A percentile compares a stretch with the other conserved stretches of the same genome.
These are phyloP conservation scores for Parietaria judaica DNA, from an alignment of 306 rosid genomes.

Conservation along the genomic window DNA sequence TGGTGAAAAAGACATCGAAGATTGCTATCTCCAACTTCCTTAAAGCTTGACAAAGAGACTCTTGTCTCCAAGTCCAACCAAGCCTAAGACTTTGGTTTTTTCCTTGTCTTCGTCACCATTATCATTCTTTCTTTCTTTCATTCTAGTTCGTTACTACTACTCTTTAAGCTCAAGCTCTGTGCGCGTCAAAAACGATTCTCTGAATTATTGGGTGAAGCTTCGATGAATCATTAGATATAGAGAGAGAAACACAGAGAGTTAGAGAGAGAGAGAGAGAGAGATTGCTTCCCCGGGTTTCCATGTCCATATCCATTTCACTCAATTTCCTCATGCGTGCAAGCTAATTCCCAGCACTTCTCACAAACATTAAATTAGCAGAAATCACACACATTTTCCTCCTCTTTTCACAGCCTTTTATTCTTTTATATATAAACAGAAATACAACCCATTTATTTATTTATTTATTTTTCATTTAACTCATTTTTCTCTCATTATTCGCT, in stretches of 20 bases:
- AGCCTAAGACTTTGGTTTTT: constrained; percentile 1
- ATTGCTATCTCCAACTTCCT: neutral
- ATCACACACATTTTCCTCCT: constrained; percentile 27
- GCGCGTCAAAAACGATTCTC: constrained; percentile 32
- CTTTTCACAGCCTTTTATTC: constrained; percentile 16
- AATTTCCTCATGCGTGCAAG: constrained; percentile 82
- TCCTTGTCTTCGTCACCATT: neutral
- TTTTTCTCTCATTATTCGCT: constrained; percentile 18
- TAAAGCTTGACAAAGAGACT: constrained; percentile 1
- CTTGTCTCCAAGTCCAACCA: neutral
- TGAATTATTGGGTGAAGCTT: neutral
- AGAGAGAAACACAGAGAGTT: constrained; percentile 7
- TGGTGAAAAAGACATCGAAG: constrained; percentile 1
- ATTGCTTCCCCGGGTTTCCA: constrained; percentile 71
- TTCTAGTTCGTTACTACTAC: neutral
- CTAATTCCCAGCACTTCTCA: constrained; percentile 30
- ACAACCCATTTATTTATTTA: constrained; percentile 4
- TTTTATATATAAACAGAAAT: neutral
- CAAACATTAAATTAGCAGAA: neutral
- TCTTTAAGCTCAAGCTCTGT: constrained; percentile 25
- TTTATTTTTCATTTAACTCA: constrained; percentile 4
- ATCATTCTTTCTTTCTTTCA: too few species aligned
- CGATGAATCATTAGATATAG: constrained; percentile 4
- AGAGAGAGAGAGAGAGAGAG: constrained; percentile 12
- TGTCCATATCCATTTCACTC: constrained; percentile 37